phyloP scores from a whole-genome alignment of 768 basidiomycete species.

The Tylopilus sp. region DNA sequence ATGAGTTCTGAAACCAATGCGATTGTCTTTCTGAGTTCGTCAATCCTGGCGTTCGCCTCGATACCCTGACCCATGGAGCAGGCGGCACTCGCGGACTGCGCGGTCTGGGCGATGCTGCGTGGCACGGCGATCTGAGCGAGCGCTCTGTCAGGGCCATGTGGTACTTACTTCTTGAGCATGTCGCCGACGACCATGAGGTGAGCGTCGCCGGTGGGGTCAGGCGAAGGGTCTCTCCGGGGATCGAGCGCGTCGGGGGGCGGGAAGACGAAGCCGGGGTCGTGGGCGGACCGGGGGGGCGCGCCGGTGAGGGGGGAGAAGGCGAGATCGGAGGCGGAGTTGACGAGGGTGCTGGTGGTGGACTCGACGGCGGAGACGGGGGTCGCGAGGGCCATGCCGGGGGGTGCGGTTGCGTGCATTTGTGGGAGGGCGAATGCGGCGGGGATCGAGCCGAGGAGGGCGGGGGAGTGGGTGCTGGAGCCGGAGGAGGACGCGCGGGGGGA shows the following conservation, averaged over 20 bases:
- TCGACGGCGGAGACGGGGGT: conserved; percentile 16
- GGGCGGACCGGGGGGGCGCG: conserved; percentile 4
- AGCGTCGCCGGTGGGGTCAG: conserved; percentile 38
- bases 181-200: conserved; percentile 50
- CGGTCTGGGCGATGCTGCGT: conserved; percentile 57
- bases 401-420: neutral
- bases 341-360: conserved; percentile 18
- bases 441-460: conserved; percentile 10
- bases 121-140: conserved; percentile 20
- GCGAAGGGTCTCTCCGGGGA: conserved; percentile 16
- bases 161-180: conserved; percentile 52
- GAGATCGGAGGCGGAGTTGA: conserved; percentile 22
- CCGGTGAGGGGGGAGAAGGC: conserved; percentile 22
- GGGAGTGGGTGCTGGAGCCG: conserved; percentile 27
- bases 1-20: conserved; percentile 54
- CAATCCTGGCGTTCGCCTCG: conserved; percentile 49
- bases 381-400: conserved; percentile 7
- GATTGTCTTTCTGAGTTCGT: conserved; percentile 54
- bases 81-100: conserved; percentile 52
- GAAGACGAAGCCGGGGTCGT: conserved; percentile 25
- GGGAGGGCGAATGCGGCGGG: neutral
- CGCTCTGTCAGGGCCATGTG: neutral
- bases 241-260: conserved; percentile 25
- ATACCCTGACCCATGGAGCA: conserved; percentile 45
- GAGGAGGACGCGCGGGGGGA: conserved; percentile 18